A percentile compares a stretch with the other conserved stretches of the same genome.
These are phyloP conservation scores for Lodderomyces orthopsilosis DNA, from an alignment of 1,139 yeast genomes.

Conservation along the genomic window DNA sequence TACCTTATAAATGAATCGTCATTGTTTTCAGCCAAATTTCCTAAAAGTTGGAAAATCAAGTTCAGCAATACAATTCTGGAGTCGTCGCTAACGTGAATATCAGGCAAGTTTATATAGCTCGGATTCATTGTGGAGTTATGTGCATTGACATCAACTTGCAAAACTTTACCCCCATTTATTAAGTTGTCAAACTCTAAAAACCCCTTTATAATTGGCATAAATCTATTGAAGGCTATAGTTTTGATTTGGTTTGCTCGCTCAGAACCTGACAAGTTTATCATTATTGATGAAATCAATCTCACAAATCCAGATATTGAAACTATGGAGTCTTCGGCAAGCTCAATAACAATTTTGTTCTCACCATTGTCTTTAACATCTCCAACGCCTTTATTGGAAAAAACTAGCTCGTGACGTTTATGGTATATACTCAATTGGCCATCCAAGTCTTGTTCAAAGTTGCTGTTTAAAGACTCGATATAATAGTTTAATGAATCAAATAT, in stretches of 20 bases:
- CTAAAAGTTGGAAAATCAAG: conserved; percentile 42
- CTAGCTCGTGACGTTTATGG: conserved; percentile 38
- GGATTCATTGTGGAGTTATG: conserved; percentile 14
- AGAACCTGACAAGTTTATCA: conserved; percentile 26
- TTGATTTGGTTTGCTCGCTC: conserved; percentile 31
- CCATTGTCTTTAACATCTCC: conserved; percentile 17
- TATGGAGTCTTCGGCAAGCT: conserved; percentile 79
- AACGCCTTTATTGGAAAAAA: conserved; percentile 25
- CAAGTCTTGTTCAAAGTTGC: conserved; percentile 37
- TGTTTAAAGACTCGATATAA: conserved; percentile 52
- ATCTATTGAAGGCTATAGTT: conserved; percentile 30
- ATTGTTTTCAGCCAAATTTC: conserved; percentile 44
- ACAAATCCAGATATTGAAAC: conserved; percentile 73
- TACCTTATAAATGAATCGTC: conserved; percentile 33
- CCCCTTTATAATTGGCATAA: conserved; percentile 34
- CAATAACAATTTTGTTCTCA: conserved; percentile 34
- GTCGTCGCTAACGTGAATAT: conserved; percentile 30
- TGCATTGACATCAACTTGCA: conserved; percentile 15
- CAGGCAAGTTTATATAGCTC: conserved; percentile 25
- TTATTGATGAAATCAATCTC: conserved; percentile 37
- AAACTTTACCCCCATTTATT: conserved; percentile 23
- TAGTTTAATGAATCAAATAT: conserved; percentile 57
- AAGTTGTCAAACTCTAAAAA: conserved; percentile 44
- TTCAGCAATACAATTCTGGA: conserved; percentile 37
- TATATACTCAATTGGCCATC: conserved; percentile 28